Base-by-base conservation (phyloP, 805 yeast species). In the Cyberlindnera xishuangbannaensis region DNA sequence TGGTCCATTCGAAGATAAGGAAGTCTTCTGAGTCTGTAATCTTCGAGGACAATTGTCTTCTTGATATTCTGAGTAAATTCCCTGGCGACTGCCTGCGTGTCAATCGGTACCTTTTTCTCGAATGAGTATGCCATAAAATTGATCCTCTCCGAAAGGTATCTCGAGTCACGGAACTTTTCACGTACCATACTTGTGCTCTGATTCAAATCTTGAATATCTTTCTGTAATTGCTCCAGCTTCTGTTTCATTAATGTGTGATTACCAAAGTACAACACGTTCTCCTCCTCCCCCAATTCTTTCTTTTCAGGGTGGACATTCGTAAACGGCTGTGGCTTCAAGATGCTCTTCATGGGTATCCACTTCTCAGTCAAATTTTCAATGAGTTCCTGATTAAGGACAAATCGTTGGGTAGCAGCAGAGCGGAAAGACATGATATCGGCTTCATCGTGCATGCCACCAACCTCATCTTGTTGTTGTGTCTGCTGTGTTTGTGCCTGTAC, bases 371-470 rank as follows among this genome's bases (percentile, higher is more conserved):
- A 60, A 37, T 64, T 67, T 37, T 72, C 77, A 41, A 72, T 48
- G 26, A 62, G 58, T 34, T 71, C 76, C 28, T 70, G 77, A 45
- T 71, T 72, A 27, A 59, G 52, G 7, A 65, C 49, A 39, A 65
- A 70, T 34, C 75, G 44, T 21, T 57, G 51, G 15, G 66, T 53
- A 1, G 73, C 71, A 30, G 68, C 73, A 3, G 59, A 52, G 19
- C 76, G 48, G 48, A 65, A 71, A 6, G 67, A 62, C 48, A 71
- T 65, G 30, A 71, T 63, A 43, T 72, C 78, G 2, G 74, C 75
- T 42, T 71, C 76, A 40, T 72, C 78, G 40, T 71, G 77, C 31
- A 52, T 37, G 3, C 51, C 46, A 7, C 47, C 48, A 10, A 40
- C 37, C 12, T 50, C 55, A 7, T 48, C 51, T 9, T 37, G 49